Percentiles rank a stretch among this genome's conserved stretches.
phyloP scores from a whole-genome alignment of 208 protist species.

The Tritrichomonas foetus region DNA sequence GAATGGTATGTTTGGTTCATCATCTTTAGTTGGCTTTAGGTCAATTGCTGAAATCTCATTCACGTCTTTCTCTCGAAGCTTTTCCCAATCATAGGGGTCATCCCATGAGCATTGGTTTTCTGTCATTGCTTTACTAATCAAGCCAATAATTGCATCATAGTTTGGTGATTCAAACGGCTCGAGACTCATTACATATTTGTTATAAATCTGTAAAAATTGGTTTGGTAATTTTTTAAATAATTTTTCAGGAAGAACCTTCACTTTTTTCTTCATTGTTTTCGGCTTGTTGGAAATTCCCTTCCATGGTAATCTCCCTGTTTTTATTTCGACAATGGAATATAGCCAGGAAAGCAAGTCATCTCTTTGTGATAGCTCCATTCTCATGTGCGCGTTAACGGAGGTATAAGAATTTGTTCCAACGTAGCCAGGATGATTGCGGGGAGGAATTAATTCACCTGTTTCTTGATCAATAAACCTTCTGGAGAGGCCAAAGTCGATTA shows the following conservation, averaged over 20 bases:
- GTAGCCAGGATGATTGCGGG: not conserved
- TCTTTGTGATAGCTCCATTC: not conserved
- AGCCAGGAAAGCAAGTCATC: conserved; percentile 1
- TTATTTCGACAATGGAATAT: not conserved
- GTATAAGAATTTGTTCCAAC: not conserved
- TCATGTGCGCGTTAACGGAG: not conserved
- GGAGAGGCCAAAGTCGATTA: not conserved
- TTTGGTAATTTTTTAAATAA: conserved; percentile 20
- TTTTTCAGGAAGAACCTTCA: not conserved
- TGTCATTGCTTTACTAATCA: not conserved
- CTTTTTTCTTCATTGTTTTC: not conserved
- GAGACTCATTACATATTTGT: not conserved
- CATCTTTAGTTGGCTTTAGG: not conserved
- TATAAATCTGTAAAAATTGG: not conserved
- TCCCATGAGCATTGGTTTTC: not conserved
- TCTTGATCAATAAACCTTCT: not conserved
- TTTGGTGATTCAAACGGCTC: not conserved
- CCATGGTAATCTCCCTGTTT: not conserved
- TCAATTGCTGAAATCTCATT: not conserved
- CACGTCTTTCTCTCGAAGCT: not conserved
- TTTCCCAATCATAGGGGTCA: conserved; percentile 17
- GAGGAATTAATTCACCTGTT: not conserved
- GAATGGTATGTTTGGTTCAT: not conserved
- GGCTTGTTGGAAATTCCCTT: not conserved
- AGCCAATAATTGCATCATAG: not conserved